phyloP scores from a whole-genome alignment of 257 asterid genomes.

The Solanum chmielewskii region DNA sequence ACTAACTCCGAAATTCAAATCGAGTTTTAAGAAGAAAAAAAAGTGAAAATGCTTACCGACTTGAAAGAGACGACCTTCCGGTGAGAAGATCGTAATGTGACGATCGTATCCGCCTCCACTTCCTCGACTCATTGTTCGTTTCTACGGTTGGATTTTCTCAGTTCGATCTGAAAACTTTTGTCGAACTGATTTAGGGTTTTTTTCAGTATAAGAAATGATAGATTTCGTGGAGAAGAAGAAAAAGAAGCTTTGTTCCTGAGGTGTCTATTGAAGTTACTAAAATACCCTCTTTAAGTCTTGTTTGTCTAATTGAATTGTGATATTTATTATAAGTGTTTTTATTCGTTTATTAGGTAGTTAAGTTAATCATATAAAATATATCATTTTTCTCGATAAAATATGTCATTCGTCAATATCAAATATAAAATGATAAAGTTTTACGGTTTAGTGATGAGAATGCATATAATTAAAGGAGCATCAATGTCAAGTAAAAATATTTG shows the following conservation, averaged over 20 bases:
- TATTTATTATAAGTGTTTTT: too few relatives aligned
- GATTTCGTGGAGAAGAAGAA: neutral
- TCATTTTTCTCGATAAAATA: fast-evolving
- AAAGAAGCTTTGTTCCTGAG: neutral
- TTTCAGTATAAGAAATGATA: neutral
- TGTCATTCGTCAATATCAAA: neutral
- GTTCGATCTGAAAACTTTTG: neutral
- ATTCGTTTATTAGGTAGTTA: neutral
- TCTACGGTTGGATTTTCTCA: neutral
- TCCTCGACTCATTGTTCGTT: conserved; percentile 82
- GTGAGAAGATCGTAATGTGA: conserved; percentile 99
- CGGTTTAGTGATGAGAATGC: neutral
- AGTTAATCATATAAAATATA: neutral
- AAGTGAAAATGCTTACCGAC: conserved; percentile 26
- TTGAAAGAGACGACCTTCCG: conserved; percentile 97
- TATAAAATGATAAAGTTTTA: neutral
- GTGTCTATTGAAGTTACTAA: neutral
- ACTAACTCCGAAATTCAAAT: neutral
- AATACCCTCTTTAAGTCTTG: neutral
- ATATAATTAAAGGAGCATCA: neutral
- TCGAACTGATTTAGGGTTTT: neutral
- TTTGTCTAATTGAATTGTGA: neutral
- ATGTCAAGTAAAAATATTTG: too few relatives aligned
- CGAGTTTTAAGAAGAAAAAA: neutral
- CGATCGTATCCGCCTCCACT: conserved; percentile 99